Evolutionary conservation across 441 rosid genomes (phyloP), one percentile per base, ranked within the genome.

Genomic region (Gossypium lobatum): DNA sequence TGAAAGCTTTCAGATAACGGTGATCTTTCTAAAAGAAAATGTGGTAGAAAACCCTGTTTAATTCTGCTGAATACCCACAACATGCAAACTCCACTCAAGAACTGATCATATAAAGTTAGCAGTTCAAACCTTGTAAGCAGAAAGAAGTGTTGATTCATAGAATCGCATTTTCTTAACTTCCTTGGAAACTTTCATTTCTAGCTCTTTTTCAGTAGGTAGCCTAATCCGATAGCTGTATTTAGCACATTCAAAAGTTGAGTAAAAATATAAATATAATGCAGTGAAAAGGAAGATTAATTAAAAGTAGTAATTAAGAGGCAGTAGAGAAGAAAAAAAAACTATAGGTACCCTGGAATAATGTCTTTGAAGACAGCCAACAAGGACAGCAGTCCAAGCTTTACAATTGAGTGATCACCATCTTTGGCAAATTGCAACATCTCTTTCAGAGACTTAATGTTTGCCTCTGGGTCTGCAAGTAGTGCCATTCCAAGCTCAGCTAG

Each of bases 161-260:
- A 79, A 87, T 60, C 98, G 85, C 80, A 84, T 91, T 87, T 91
- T 95, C 82, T 91, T 91, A 70, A 93, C 93, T 58, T 89, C 99
- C 87, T 91, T 91, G 66, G 98, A 95, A 77, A 95, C 87, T 81
- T 93, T 95, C 97, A 93, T 93, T 88, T 95, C 97, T 23, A 89
- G 84, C 89, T 93, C 97, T 83, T 91, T 95, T 37, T 93, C 99
- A 73, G 97, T 93, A 53, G 99, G 95, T 86, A 91, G 98, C 82
- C 99, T 89, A 73, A 95, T 93, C 68, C 97, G 94, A 73, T 95
- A 93, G 61, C 99, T 95, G 90, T 67, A 42, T 70, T 62, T 62
- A 67, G 74, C 65, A 59, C 55, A 76, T 69, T 10, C 61, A 64
- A 79, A 66, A 65, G 10, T 62, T 45, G 26, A 14, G 25, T 28